phyloP scores from a whole-genome alignment of 768 basidiomycete species.

The Lentinula sp. region DNA sequence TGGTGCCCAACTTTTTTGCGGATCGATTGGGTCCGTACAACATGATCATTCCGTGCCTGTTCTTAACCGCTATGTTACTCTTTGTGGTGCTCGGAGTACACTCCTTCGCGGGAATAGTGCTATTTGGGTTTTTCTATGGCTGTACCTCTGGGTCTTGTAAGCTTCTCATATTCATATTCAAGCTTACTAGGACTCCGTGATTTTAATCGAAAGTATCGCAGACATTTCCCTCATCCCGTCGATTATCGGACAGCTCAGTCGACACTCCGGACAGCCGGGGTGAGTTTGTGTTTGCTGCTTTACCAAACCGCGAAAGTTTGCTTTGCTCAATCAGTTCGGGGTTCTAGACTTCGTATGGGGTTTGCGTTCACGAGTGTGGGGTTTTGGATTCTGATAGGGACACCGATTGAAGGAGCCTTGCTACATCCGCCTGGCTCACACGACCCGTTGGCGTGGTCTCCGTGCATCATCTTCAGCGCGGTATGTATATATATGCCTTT shows the following conservation, averaged over 20 bases:
- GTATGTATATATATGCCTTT: not conserved
- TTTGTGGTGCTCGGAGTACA: slow-evolving; percentile 42
- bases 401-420: slow-evolving; percentile 14
- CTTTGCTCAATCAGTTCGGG: not conserved
- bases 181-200: no score
- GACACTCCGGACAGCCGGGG: not conserved
- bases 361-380: slow-evolving; percentile 1
- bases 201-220: not conserved
- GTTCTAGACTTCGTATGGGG: slow-evolving; percentile 2
- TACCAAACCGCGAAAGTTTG: not conserved
- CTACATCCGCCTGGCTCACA: not conserved
- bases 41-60: slow-evolving; percentile 37
- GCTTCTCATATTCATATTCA: slow-evolving; percentile 11
- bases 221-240: slow-evolving; percentile 4
- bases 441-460: not conserved
- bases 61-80: slow-evolving; percentile 33
- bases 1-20: slow-evolving; percentile 51
- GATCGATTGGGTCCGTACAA: slow-evolving; percentile 46
- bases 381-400: slow-evolving; percentile 2
- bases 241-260: not conserved
- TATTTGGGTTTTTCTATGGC: slow-evolving; percentile 44
- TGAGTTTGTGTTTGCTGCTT: no score
- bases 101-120: slow-evolving; percentile 28
- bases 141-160: slow-evolving; percentile 50
- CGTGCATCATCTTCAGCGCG: slow-evolving; percentile 1